phyloP scores from a whole-genome alignment of 441 rosid genomes.

The Populus tomentosa region DNA sequence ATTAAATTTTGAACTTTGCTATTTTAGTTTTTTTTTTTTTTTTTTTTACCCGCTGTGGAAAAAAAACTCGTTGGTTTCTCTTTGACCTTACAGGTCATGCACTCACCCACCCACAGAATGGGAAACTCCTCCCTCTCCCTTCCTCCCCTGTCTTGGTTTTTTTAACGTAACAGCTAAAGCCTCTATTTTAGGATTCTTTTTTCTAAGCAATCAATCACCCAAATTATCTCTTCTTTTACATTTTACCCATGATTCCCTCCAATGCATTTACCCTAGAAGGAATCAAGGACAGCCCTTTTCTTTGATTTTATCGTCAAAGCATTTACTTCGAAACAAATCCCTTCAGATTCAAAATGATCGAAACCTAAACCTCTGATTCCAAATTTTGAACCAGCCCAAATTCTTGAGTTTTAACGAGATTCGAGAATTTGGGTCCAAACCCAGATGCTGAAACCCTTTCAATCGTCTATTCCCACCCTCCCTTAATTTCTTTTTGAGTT shows the following conservation, averaged over 20 bases:
- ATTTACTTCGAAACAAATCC: neutral
- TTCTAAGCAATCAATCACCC: neutral
- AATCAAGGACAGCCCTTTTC: neutral
- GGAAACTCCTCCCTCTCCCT: neutral
- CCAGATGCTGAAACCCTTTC: conserved; percentile 12
- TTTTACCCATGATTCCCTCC: neutral
- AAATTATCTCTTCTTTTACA: neutral
- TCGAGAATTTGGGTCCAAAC: conserved; percentile 11
- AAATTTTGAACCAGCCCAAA: conserved; percentile 3
- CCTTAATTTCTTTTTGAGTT: neutral
- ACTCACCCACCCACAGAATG: no score
- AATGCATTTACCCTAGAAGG: neutral
- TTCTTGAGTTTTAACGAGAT: conserved; percentile 15
- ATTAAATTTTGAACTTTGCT: neutral
- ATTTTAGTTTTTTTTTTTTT: no score
- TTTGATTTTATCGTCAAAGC: neutral
- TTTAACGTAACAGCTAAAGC: neutral
- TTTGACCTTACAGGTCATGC: no score
- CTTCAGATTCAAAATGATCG: neutral
- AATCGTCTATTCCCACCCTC: neutral
- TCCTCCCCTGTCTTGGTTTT: neutral
- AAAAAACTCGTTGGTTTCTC: neutral
- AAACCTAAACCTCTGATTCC: neutral
- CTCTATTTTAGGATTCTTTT: neutral
- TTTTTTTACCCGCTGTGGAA: neutral